Base-by-base conservation (phyloP, 352 stramenopile genomes). In the Halophytophthora polymorphica region DNA sequence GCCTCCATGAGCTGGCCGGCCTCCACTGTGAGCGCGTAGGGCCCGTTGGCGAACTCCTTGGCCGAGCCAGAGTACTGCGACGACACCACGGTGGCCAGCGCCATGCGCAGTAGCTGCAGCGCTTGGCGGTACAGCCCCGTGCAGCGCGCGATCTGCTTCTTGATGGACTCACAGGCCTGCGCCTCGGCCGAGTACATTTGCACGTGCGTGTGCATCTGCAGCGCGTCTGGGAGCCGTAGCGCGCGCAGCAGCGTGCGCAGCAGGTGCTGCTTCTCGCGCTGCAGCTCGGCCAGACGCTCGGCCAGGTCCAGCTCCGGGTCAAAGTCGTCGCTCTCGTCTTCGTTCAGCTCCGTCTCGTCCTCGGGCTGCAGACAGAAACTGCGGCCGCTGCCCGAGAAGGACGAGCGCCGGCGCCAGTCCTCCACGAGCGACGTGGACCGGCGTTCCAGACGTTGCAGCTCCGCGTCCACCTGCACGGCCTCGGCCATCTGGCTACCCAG, bases 171-270 rank as follows among this genome's bases (percentile, higher is more conserved):
- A 51, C 71, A 82, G 13, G 83, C 80, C 45, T 83, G 74, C 38
- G 71, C 69, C 53, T 93, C 83, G 1, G 79, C 90, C 15, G 69
- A 58, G 52, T 80, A 85, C 68, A 90, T 84, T 38, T 77, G 76
- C 36, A 93, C 76, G 35, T 85, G 83, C n/a, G 83, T 72, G 44
- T 86, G 67, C 31, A 90, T 73, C 58, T 84, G 73, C 39, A 78
- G 49, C 3, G 64, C 71, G n/a, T 90, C 79, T 0, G 83, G 73
- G 28, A 81, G 48, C 5, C 58, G 62, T 15, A 83, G 46, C 17
- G 69, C 69, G 3, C 61, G 54, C 6, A 90, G 51, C 42, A 90
- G 58, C 3, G 65, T 51, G 13, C 65, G 51, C 3, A 90, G 54
- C 2, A 88, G 44, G n/a, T 58, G 58, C 56, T 90, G 66, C 51